A percentile compares a stretch with the other conserved stretches of the same genome.
phyloP scores from a whole-genome alignment of 108 stramenopile genomes.

The Pseudonitzschia pungens region DNA sequence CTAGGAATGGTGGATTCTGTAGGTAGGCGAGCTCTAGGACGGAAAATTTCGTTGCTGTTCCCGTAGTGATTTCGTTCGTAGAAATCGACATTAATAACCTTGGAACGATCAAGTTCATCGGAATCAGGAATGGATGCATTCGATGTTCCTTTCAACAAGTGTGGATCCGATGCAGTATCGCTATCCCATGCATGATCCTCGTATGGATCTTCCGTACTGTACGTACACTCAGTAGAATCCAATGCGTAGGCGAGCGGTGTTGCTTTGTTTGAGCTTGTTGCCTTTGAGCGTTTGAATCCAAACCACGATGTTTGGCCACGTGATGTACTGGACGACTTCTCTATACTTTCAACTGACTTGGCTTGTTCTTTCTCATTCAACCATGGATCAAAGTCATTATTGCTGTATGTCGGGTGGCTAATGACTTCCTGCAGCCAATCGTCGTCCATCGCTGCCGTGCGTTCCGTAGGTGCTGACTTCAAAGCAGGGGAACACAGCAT shows the following conservation, averaged over 20 bases:
- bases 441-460: conserved; percentile 24
- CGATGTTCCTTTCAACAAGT: neutral
- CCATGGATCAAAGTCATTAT: conserved; percentile 8
- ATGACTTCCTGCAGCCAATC: conserved; percentile 40
- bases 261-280: neutral
- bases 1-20: conserved; percentile 37
- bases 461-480: conserved; percentile 3
- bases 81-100: neutral
- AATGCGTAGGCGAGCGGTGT: neutral
- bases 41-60: conserved; percentile 7
- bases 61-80: neutral
- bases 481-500: neutral
- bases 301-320: conserved; percentile 16
- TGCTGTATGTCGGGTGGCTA: conserved; percentile 1
- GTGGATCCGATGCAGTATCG: neutral
- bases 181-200: neutral
- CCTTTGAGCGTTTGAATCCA: conserved; percentile 21
- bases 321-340: conserved; percentile 1
- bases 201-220: neutral
- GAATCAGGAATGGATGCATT: conserved; percentile 19
- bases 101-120: neutral
- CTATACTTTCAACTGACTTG: conserved; percentile 1
- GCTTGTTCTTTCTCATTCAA: neutral
- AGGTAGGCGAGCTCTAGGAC: conserved; percentile 22
- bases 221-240: neutral